Percentiles rank a stretch among this genome's conserved stretches.
Conservation (phyloP, 148 eudicot genomes). For the Vaccinium vitisidaea region DNA sequence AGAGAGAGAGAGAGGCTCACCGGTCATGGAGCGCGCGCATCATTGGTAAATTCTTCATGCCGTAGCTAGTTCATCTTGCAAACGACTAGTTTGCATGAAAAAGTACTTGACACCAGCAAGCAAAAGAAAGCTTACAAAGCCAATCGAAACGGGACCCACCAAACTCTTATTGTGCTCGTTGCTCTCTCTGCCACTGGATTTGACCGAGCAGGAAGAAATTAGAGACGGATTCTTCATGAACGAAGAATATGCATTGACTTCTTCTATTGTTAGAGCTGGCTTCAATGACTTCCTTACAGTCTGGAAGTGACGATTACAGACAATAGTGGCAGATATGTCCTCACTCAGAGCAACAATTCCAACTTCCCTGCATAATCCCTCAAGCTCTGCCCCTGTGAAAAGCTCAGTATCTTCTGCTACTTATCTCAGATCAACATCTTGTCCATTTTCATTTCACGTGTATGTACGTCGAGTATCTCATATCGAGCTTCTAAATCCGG, state of each 20-base stretch:
- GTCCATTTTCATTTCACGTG: constrained; percentile 66
- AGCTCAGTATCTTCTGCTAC: constrained; percentile 82
- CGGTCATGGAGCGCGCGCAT: background rate
- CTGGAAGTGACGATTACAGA: constrained; percentile 63
- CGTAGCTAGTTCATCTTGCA: constrained; percentile 11
- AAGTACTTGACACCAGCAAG: constrained; percentile 38
- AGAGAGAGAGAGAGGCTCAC: background rate
- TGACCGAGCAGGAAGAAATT: constrained; percentile 18
- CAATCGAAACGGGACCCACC: constrained; percentile 30
- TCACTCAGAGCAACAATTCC: constrained; percentile 84
- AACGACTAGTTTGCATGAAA: constrained; percentile 16
- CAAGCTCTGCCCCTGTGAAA: constrained; percentile 91
- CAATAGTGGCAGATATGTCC: constrained; percentile 70
- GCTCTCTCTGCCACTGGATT: constrained; percentile 16
- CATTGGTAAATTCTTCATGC: background rate
- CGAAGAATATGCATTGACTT: constrained; percentile 48
- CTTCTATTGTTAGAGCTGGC: constrained; percentile 58
- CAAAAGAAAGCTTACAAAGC: constrained; percentile 34
- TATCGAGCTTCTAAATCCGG: constrained; percentile 81
- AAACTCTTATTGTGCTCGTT: constrained; percentile 15
- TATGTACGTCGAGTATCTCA: constrained; percentile 80
- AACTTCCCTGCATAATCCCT: constrained; percentile 84
- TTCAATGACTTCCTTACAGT: constrained; percentile 52
- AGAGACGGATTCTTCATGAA: constrained; percentile 46
- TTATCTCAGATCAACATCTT: constrained; percentile 63